These are phyloP conservation scores for Fagus sylvatica DNA, from an alignment of 306 rosid genomes.

Conservation along the genomic window DNA sequence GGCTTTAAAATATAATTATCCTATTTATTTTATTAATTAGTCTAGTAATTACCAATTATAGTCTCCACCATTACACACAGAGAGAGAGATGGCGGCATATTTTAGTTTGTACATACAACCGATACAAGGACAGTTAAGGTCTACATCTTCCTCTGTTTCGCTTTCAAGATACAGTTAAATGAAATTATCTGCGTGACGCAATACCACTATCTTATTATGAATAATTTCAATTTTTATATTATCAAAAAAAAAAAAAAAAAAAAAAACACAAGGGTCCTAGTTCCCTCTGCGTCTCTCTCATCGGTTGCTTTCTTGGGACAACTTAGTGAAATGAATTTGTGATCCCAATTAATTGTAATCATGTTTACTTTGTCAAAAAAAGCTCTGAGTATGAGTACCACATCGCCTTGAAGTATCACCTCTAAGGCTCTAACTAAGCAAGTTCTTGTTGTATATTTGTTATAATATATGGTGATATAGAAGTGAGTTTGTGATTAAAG, in stretches of 20 bases:
- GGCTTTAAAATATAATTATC: too few species aligned
- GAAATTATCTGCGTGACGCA: conserved; percentile 29
- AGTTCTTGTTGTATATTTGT: too few species aligned
- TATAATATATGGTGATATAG: too few species aligned
- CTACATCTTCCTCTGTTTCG: conserved; percentile 12
- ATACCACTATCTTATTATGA: conserved; percentile 4
- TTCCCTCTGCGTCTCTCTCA: neutral
- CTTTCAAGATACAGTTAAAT: conserved; percentile 29
- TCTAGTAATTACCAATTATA: too few species aligned
- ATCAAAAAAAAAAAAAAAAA: too few species aligned
- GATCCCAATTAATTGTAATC: neutral
- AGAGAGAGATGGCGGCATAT: neutral
- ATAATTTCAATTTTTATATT: neutral
- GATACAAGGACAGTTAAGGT: conserved; percentile 3
- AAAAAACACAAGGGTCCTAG: conserved; percentile 18
- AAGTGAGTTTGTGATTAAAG: too few species aligned
- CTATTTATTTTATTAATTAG: too few species aligned
- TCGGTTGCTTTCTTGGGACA: conserved; percentile 16
- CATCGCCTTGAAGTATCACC: neutral
- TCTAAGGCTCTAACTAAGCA: too few species aligned
- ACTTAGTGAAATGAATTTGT: neutral
- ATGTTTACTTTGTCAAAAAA: neutral
- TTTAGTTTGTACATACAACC: conserved; percentile 4
- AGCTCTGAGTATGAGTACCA: neutral
- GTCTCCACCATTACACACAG: too few species aligned